Evolutionary conservation across 345 rosid genomes (phyloP).

Genomic region (Eucalyptus sp.): DNA sequence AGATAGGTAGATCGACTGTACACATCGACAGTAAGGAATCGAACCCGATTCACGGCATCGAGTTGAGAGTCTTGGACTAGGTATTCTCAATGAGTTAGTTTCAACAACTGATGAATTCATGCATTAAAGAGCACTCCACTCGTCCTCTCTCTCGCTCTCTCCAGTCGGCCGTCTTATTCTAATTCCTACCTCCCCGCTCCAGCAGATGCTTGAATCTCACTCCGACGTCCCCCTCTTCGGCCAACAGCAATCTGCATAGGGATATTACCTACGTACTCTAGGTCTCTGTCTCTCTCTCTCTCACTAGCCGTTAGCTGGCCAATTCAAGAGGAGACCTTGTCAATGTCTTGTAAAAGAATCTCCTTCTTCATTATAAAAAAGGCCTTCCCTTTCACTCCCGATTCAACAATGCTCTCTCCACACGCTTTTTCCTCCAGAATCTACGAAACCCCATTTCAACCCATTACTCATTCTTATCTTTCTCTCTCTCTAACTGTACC

Average conservation of each 20-base stretch:
- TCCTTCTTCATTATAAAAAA: neutral
- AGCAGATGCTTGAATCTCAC: neutral
- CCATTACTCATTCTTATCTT: neutral
- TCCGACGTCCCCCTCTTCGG: neutral
- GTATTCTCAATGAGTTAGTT: neutral
- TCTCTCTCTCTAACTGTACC: neutral
- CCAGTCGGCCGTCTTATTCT: neutral
- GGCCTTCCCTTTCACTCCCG: neutral
- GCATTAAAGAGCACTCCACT: neutral
- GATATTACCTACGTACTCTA: neutral
- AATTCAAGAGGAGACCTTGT: constrained; percentile 8
- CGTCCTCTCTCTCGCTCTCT: neutral
- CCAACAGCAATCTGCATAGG: neutral
- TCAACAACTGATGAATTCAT: neutral
- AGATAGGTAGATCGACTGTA: neutral
- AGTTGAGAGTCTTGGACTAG: neutral
- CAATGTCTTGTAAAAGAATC: neutral
- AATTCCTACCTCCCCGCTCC: neutral
- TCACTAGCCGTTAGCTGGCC: constrained; percentile 27
- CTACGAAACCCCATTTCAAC: neutral
- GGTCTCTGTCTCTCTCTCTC: neutral
- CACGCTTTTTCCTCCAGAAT: neutral
- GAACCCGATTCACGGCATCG: neutral
- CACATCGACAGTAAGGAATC: neutral
- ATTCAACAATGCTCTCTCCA: neutral